phyloP scores from a whole-genome alignment of 352 stramenopile genomes.

The Stramenopiles sp. region DNA sequence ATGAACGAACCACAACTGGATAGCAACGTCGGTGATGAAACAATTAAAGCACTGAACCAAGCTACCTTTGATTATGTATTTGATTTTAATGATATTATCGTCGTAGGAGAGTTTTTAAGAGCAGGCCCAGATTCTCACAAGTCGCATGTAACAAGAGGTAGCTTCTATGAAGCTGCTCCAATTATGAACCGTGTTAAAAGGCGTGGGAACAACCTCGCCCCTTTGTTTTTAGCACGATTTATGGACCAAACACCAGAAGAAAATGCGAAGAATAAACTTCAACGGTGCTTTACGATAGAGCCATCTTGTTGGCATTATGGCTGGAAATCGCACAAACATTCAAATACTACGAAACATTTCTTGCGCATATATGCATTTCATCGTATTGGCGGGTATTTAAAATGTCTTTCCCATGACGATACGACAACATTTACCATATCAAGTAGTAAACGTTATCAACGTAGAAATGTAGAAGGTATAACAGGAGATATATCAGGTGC shows the following conservation, averaged over 20 bases:
- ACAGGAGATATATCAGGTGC: background rate
- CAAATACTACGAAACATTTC: background rate
- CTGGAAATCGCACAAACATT: background rate
- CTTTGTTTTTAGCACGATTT: background rate
- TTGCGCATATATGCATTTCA: background rate
- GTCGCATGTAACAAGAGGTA: background rate
- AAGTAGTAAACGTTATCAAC: background rate
- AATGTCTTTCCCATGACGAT: background rate
- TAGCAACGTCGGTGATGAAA: background rate
- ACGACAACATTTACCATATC: background rate
- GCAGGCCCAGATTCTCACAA: background rate
- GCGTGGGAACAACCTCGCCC: background rate
- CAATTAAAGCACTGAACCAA: background rate
- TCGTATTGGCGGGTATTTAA: background rate
- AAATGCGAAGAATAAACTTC: background rate
- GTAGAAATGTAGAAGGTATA: background rate
- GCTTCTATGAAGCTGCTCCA: background rate
- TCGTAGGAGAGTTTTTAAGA: background rate
- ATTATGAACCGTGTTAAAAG: background rate
- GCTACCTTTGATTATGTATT: background rate
- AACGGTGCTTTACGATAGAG: background rate
- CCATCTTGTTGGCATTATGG: background rate
- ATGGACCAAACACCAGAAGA: background rate
- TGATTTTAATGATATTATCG: background rate
- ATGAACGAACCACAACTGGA: background rate